Evolutionary conservation across 352 stramenopile genomes (phyloP).

Genomic region (Pythium dissotocum): DNA sequence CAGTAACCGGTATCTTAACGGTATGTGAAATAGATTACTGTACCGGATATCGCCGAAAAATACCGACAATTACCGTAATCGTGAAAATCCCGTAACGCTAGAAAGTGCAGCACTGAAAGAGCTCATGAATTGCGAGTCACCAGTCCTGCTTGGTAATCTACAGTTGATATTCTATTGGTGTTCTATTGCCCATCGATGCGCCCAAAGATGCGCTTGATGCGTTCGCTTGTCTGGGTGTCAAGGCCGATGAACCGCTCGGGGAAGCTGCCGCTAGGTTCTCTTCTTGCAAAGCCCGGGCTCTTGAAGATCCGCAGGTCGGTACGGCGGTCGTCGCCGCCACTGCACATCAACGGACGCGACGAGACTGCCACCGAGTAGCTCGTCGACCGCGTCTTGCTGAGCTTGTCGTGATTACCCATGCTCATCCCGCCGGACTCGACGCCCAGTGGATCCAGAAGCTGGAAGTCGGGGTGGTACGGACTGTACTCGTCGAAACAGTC

Average conservation of each 20-base stretch:
- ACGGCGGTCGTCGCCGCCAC: constrained; percentile 28
- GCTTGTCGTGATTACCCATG: constrained; percentile 8
- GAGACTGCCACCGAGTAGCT: constrained; percentile 12
- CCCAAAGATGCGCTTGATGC: constrained; percentile 74
- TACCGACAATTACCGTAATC: constrained; percentile 7
- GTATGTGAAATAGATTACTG: no score
- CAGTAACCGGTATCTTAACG: not conserved
- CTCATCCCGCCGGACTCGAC: constrained; percentile 28
- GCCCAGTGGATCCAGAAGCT: constrained; percentile 41
- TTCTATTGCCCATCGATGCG: constrained; percentile 44
- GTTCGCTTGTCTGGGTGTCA: constrained; percentile 73
- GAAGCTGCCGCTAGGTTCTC: constrained; percentile 53
- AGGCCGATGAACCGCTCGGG: constrained; percentile 79
- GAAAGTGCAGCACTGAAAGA: no score
- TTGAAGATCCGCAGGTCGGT: constrained; percentile 84
- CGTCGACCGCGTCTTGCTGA: constrained; percentile 22
- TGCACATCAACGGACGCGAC: not conserved
- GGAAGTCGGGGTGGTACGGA: constrained; percentile 70
- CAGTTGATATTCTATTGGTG: not conserved
- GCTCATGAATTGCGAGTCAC: no score
- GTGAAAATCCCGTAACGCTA: not conserved
- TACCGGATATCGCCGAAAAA: not conserved
- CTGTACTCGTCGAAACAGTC: constrained; percentile 85
- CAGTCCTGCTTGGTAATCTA: no score
- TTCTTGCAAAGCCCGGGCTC: constrained; percentile 48